Percentiles rank a stretch among this genome's conserved stretches.
These are phyloP conservation scores for Cladosporium oxysporum DNA, from an alignment of 2,329 filamentous ascomycete species.

Conservation along the genomic window DNA sequence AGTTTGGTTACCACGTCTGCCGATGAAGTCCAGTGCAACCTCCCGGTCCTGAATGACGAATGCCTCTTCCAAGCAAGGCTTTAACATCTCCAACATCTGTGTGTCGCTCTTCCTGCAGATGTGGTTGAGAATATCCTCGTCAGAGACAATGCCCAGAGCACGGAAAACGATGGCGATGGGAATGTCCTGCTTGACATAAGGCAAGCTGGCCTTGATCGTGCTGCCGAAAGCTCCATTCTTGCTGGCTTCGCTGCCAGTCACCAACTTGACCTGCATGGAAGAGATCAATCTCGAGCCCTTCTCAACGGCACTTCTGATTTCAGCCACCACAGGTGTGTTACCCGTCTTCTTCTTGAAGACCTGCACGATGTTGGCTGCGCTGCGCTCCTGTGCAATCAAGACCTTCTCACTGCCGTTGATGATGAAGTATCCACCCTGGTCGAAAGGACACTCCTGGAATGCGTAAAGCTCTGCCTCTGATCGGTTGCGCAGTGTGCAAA, in stretches of 20 bases:
- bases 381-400: constrained; percentile 94
- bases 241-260: constrained; percentile 37
- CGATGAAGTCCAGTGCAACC: constrained; percentile 91
- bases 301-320: constrained; percentile 94
- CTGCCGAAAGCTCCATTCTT: constrained; percentile 77
- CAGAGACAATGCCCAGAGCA: constrained; percentile 91
- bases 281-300: constrained; percentile 95
- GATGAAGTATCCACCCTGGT: constrained; percentile 97
- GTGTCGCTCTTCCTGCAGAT: constrained; percentile 95
- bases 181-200: constrained; percentile 91
- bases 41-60: constrained; percentile 96
- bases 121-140: constrained; percentile 96
- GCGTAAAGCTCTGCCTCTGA: constrained; percentile 84
- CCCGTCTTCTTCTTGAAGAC: constrained; percentile 99
- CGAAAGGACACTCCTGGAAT: constrained; percentile 95
- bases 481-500: constrained; percentile 84
- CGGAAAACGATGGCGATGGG: constrained; percentile 95
- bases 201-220: constrained; percentile 86
- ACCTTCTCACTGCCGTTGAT: constrained; percentile 99
- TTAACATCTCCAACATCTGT: constrained; percentile 96
- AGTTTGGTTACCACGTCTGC: constrained; percentile 78
- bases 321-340: constrained; percentile 87
- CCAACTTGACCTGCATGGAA: constrained; percentile 86
- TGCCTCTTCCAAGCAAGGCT: constrained; percentile 94
- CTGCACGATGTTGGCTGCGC: constrained; percentile 97